Base-by-base conservation (phyloP, 2,329 filamentous ascomycete genomes). In the Clarireedia homoeocarpa region DNA sequence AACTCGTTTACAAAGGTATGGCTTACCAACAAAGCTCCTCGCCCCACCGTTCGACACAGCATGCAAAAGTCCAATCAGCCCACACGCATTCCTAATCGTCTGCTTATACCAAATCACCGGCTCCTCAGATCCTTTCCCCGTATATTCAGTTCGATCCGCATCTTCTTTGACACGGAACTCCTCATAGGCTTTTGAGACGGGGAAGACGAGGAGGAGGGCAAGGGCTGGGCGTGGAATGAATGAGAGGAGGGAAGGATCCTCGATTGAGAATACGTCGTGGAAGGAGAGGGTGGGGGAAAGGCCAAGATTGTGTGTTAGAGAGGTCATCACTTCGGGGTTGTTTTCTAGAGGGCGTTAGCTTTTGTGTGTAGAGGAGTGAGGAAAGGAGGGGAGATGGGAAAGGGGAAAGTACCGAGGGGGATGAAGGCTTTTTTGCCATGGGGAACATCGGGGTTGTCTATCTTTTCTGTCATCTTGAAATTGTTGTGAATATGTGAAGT, bases 1-100 rank as follows among this genome's bases (percentile, higher is more conserved):
- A 10, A 10, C 27, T 2, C 7, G 7, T 20, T 20, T 20, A 30
- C 2, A 30, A 30, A 2, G 10, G 10, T 9, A 7, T 9, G 10
- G 10, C 27, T 30, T 96, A 65, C 88, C 82, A 66, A 97, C 95
- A 0, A 91, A 96, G 72, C 96, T 86, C 83, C 62, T 81, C 2
- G 89, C 85, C 2, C 78, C 77, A 0, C 91, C 91, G 71, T 97
- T 99, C 50, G 79, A 81, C 0, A 89, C 83, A 26, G 86, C 88
- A 69, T 99, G 94, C 51, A 97, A 71, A 30, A 99, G 73, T 0
- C 89, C 92, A 76, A 96, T 96, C 49, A 96, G 74, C 0, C 94
- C 94, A 71, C 94, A 99, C 0, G 94, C 91, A 71, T 97, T 96
- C 61, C 88, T 82, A 65, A 97, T 96, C 0, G 92, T 97, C 74